These are phyloP conservation scores for Mucor plumbeus DNA, from an alignment of 371 early-diverging fungal genomes.

Conservation along the genomic window DNA sequence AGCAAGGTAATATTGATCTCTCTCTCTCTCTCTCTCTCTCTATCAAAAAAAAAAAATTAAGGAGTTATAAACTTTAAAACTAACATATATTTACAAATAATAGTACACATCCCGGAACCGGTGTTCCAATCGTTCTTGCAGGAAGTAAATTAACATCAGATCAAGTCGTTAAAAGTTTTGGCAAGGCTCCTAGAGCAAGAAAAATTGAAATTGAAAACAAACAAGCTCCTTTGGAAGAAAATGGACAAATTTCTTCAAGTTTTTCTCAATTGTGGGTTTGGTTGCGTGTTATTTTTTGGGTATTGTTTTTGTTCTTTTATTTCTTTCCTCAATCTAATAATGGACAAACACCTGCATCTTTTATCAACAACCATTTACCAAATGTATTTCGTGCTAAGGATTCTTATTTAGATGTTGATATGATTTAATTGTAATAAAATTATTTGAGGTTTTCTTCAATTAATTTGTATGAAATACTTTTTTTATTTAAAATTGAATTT, in stretches of 20 bases:
- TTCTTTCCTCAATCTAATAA: constrained; percentile 11
- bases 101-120: constrained; percentile 71
- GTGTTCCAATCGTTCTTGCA: constrained; percentile 70
- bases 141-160: constrained; percentile 61
- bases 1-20: constrained; percentile 20
- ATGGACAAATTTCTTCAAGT: neutral
- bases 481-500: no score
- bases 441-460: no score
- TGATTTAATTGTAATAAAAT: no score
- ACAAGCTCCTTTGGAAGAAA: neutral
- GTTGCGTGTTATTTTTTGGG: neutral
- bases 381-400: neutral
- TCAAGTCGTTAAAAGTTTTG: constrained; percentile 50
- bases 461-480: no score
- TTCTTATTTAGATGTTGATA: neutral
- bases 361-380: constrained; percentile 34
- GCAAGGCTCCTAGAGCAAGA: constrained; percentile 30
- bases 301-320: constrained; percentile 15
- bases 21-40: no score
- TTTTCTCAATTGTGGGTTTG: neutral
- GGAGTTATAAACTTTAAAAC: neutral
- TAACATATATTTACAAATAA: neutral
- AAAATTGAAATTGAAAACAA: constrained; percentile 5
- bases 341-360: constrained; percentile 40
- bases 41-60: neutral